phyloP scores from a whole-genome alignment of 176 grass and related monocot genomes.

The Musa beccarii region DNA sequence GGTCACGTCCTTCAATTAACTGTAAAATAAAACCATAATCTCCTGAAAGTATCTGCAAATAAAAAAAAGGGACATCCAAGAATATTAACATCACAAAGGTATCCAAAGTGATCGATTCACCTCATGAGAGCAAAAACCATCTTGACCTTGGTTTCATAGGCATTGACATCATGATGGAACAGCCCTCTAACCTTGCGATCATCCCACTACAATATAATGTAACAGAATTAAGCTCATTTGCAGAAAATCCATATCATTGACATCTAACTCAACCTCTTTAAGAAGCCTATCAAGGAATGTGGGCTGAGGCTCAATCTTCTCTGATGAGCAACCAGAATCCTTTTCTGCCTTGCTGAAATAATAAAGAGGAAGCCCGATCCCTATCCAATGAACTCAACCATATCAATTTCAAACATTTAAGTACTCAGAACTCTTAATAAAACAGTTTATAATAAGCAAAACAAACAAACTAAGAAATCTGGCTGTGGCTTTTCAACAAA shows the following conservation, averaged over 20 bases:
- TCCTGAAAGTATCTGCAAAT: conserved; percentile 49
- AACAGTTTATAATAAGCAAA: background rate
- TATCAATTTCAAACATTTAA: background rate
- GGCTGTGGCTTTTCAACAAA: background rate
- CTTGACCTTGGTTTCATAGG: conserved; percentile 51
- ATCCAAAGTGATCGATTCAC: background rate
- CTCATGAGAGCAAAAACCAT: conserved; percentile 2
- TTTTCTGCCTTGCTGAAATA: conserved; percentile 12
- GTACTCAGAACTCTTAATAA: background rate
- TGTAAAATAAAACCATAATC: conserved; percentile 47
- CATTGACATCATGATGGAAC: conserved; percentile 73
- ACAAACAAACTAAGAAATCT: background rate
- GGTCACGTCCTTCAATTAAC: conserved; percentile 73
- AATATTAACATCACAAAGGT: background rate
- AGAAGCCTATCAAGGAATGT: conserved; percentile 62
- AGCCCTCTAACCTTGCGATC: conserved; percentile 37
- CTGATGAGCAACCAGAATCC: conserved; percentile 5
- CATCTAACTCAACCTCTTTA: conserved; percentile 32
- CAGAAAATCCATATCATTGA: background rate
- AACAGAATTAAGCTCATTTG: background rate
- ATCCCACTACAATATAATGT: conserved; percentile 44
- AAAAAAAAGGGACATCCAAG: background rate
- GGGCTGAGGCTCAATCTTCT: conserved; percentile 7
- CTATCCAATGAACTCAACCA: background rate
- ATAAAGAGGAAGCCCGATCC: conserved; percentile 7